A percentile compares a stretch with the other conserved stretches of the same genome.
Conservation (phyloP, 2,329 filamentous ascomycete genomes). For the Periglandula ipomoeae region DNA sequence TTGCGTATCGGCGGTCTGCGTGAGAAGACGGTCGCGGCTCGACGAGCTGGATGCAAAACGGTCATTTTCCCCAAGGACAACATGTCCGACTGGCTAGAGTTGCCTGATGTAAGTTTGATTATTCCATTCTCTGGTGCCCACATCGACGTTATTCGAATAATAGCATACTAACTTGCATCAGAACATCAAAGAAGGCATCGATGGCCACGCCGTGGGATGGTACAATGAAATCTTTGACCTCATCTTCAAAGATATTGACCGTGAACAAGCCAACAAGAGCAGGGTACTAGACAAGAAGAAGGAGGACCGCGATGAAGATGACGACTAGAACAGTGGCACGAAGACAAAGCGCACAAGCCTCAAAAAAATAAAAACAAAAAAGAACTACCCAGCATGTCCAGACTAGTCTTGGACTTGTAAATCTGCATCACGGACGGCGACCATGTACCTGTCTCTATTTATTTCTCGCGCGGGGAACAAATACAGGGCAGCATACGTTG, state of each 20-base stretch:
- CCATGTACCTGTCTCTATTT: neutral
- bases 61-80: constrained; percentile 95
- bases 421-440: constrained; percentile 4
- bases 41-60: constrained; percentile 83
- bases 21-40: constrained; percentile 95
- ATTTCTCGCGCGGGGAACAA: neutral
- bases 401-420: neutral
- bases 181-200: constrained; percentile 97
- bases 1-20: constrained; percentile 85
- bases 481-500: constrained; percentile 1
- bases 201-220: constrained; percentile 86
- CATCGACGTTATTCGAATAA: neutral
- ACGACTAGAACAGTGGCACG: constrained; percentile 19
- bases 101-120: constrained; percentile 73
- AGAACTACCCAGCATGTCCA: neutral
- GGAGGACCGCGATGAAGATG: constrained; percentile 27
- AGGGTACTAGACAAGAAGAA: constrained; percentile 47
- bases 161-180: constrained; percentile 28
- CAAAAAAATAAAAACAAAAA: neutral
- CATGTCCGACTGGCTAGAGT: constrained; percentile 91
- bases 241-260: constrained; percentile 76
- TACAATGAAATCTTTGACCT: constrained; percentile 89
- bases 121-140: too few relatives aligned
- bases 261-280: constrained; percentile 65
- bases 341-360: neutral